A percentile compares a stretch with the other conserved stretches of the same genome.
phyloP scores from a whole-genome alignment of 495 filamentous ascomycete species.

The Astrothelium subdiscretum region DNA sequence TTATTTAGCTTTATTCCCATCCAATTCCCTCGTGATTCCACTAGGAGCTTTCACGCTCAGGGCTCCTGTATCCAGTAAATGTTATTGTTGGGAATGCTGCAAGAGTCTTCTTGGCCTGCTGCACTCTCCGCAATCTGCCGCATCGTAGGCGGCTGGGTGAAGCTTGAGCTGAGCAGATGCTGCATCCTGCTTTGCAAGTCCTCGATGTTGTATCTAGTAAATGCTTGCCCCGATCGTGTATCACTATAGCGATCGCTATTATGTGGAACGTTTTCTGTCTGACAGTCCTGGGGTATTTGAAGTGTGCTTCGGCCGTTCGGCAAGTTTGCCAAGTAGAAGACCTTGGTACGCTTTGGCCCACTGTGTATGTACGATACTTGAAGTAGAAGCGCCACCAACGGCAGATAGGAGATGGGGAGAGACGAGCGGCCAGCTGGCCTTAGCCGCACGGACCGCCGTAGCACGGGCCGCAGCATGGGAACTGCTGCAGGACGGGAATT shows the following conservation, averaged over 20 bases:
- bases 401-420: too few species aligned
- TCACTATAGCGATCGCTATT: background rate
- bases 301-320: too few species aligned
- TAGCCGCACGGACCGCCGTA: slow-evolving; percentile 6
- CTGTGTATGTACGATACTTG: background rate
- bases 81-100: background rate
- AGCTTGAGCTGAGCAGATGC: background rate
- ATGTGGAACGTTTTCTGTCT: background rate
- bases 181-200: background rate
- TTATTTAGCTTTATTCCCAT: too few species aligned
- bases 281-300: background rate
- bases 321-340: too few species aligned
- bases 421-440: too few species aligned
- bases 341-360: too few species aligned
- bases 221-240: background rate
- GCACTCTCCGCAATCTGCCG: background rate
- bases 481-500: background rate
- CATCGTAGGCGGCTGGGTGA: background rate
- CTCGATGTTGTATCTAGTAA: background rate
- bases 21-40: too few species aligned
- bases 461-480: slow-evolving; percentile 7
- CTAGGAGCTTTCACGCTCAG: too few species aligned
- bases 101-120: background rate
- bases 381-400: background rate
- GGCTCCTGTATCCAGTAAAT: too few species aligned